phyloP scores from a whole-genome alignment of 306 rosid genomes.

The Bauhinia variegata region DNA sequence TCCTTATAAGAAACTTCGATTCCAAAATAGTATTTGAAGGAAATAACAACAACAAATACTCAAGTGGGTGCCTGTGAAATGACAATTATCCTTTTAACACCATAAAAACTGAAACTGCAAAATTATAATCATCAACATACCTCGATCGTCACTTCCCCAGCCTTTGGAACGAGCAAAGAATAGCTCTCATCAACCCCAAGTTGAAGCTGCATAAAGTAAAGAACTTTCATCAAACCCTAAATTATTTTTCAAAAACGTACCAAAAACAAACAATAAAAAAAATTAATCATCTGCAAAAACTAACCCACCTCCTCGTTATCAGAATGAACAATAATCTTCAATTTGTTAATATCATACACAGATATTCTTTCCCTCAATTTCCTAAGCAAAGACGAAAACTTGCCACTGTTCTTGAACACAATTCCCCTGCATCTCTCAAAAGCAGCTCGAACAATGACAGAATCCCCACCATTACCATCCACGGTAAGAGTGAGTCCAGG shows the following conservation, averaged over 20 bases:
- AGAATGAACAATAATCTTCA: slow-evolving; percentile 58
- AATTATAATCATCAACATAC: slow-evolving; percentile 38
- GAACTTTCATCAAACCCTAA: slow-evolving; percentile 21
- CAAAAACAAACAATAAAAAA: neutral
- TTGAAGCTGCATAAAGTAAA: slow-evolving; percentile 74
- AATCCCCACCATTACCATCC: slow-evolving; percentile 55
- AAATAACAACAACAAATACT: neutral
- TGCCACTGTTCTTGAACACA: slow-evolving; percentile 54
- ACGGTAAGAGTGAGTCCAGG: slow-evolving; percentile 61
- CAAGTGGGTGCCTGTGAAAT: neutral
- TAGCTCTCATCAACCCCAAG: slow-evolving; percentile 99
- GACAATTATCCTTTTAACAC: slow-evolving; percentile 2
- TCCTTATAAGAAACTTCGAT: slow-evolving; percentile 4
- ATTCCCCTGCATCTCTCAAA: slow-evolving; percentile 74
- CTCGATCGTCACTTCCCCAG: slow-evolving; percentile 71
- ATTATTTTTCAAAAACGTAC: slow-evolving; percentile 16
- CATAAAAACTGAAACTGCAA: neutral
- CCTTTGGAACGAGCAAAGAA: slow-evolving; percentile 54
- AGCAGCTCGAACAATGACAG: slow-evolving; percentile 55
- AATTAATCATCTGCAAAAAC: neutral
- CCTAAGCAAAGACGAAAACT: slow-evolving; percentile 34
- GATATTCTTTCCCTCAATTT: slow-evolving; percentile 31
- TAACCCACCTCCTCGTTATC: slow-evolving; percentile 59
- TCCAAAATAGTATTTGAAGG: neutral
- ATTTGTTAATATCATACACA: slow-evolving; percentile 55